These are phyloP conservation scores for Chaetomidium leptoderma DNA, from an alignment of 495 filamentous ascomycete species.

Conservation along the genomic window DNA sequence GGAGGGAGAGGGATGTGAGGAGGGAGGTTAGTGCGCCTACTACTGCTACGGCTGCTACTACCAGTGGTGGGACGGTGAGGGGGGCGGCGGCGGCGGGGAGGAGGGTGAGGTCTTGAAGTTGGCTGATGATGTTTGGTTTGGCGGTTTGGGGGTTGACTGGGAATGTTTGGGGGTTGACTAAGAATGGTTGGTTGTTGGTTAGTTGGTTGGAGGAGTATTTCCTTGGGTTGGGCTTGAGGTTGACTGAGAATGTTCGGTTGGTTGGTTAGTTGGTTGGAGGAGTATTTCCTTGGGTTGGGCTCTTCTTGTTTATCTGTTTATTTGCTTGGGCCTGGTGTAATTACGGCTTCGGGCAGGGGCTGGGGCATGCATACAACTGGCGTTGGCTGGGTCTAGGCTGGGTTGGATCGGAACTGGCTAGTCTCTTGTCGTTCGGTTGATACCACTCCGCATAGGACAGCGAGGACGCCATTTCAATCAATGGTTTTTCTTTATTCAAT, in stretches of 20 bases:
- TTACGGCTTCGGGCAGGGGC: too few species aligned
- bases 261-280: too few species aligned
- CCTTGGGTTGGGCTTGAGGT: too few species aligned
- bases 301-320: too few species aligned
- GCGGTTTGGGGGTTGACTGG: too few species aligned
- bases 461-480: constrained; percentile 1
- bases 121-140: not conserved
- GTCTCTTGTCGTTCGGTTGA: not conserved
- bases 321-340: not conserved
- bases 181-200: not conserved
- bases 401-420: not conserved
- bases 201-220: too few species aligned
- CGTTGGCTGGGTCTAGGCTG: not conserved
- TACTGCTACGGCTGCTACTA: not conserved
- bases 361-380: not conserved
- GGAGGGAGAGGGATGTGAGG: not conserved
- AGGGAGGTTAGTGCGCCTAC: constrained; percentile 12
- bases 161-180: not conserved
- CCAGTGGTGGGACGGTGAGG: not conserved
- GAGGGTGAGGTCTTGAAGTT: not conserved
- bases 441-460: constrained; percentile 1
- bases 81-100: not conserved
- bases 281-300: too few species aligned
- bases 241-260: too few species aligned
- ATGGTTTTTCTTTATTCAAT: not conserved